phyloP scores from a whole-genome alignment of 306 rosid genomes.

The Vachellia collinsii region DNA sequence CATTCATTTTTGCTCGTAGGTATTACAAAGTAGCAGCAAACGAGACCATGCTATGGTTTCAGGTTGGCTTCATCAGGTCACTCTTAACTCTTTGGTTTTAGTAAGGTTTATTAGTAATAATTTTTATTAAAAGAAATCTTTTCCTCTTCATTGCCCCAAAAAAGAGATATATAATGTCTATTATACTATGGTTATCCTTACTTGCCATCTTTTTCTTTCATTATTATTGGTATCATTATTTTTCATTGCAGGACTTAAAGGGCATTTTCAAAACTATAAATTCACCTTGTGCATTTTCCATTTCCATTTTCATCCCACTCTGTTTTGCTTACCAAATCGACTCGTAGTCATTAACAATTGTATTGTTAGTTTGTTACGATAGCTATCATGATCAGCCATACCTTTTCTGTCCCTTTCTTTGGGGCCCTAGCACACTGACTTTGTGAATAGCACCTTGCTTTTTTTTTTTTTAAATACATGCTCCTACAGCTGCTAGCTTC shows the following conservation, averaged over 20 bases:
- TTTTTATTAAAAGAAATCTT: neutral
- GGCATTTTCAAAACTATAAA: neutral
- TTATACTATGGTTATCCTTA: neutral
- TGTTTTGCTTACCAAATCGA: neutral
- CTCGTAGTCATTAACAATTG: neutral
- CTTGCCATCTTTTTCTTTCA: neutral
- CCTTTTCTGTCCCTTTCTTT: neutral
- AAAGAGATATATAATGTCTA: neutral
- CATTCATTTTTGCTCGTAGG: conserved; percentile 44
- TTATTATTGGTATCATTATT: neutral
- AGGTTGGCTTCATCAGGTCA: conserved; percentile 98
- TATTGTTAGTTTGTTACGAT: neutral
- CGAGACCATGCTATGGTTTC: conserved; percentile 88
- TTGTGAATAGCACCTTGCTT: conserved; percentile 21
- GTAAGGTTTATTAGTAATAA: conserved; percentile 16
- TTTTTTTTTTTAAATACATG: conserved; percentile 4
- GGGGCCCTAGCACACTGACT: conserved; percentile 1
- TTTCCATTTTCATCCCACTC: neutral
- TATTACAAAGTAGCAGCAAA: conserved; percentile 82
- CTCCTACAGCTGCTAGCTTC: conserved; percentile 19
- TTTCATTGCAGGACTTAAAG: neutral
- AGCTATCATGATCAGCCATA: conserved; percentile 3
- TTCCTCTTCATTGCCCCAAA: neutral
- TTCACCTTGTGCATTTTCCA: neutral
- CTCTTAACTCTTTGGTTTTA: conserved; percentile 63